Evolutionary conservation across 2,329 filamentous ascomycete species (phyloP).

Genomic region (Fusarium sp.): DNA sequence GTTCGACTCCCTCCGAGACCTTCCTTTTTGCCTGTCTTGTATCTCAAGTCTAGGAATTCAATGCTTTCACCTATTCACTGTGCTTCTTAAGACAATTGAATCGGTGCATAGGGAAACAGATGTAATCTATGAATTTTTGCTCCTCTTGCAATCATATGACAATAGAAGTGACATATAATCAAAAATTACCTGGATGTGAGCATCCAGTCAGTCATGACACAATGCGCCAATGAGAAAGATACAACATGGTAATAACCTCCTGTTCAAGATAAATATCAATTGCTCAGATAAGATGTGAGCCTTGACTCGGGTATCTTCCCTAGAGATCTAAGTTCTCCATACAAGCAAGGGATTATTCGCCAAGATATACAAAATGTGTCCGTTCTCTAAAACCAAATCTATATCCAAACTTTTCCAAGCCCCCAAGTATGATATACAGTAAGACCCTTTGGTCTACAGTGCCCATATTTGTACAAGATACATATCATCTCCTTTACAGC

Average conservation of each 20-base stretch:
- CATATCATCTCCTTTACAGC: conserved; percentile 60
- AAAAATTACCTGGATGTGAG: neutral
- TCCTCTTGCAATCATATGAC: neutral
- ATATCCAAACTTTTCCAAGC: neutral
- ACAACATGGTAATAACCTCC: too few relatives aligned
- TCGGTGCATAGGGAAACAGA: neutral
- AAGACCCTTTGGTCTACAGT: neutral
- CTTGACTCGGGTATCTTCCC: conserved; percentile 3
- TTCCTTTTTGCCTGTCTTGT: neutral
- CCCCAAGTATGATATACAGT: conserved; percentile 1
- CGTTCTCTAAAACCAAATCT: neutral
- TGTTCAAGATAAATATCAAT: neutral
- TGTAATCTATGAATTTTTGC: neutral
- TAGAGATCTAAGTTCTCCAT: conserved; percentile 7
- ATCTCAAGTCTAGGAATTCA: neutral
- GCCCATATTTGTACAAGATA: neutral
- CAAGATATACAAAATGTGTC: neutral
- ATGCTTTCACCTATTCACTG: neutral
- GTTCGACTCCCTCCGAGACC: neutral
- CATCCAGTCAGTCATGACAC: neutral
- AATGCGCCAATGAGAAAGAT: neutral
- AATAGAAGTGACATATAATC: neutral
- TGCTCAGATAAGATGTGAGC: neutral
- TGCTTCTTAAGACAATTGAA: neutral
- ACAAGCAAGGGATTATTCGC: neutral